Base-by-base conservation (phyloP, 257 asterid species). In the Solanum bulbocastanum region DNA sequence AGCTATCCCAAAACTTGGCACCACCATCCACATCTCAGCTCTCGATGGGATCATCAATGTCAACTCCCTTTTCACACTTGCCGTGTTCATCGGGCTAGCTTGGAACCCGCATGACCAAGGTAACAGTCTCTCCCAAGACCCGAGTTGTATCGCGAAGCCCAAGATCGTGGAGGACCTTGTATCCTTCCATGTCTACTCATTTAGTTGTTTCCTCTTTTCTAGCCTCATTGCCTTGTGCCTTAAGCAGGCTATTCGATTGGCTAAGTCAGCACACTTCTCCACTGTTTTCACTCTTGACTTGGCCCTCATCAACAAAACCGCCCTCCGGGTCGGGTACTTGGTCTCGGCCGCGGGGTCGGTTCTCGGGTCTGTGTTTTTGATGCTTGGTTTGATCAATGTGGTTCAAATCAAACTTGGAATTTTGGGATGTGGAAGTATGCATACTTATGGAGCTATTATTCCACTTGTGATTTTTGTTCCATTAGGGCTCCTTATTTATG, bases 151-250 rank as follows among this genome's bases (percentile, higher is more conserved):
- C 1, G 94, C 98, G 22, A 88, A 92, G 84, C 91, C 92, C 30
- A 92, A 87, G 46, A 86, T 90, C 81, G 96, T 95, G 6, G 94
- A 96, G 89, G 90, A 94, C 66, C 93, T 95, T 10, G 95, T 96
- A 8, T 87, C 95, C 30, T 96, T 92, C 93, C 98, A 95, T 87
- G 99, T 96, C 40, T 94, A 92, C 93, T 95, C 98, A 69, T 96
- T 96, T 94, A 91, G 97, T 92, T 94, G 94, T 88, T 96, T 94
- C 90, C 98, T 96, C 35, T 96, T 95, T 92, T 96, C 99, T 84
- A 96, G 98, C 93, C 96, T 95, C 16, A 90, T 92, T 14, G 98
- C 98, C 2, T 56, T 96, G 90, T 95, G 94, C 71, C 93, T 95
- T 33, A 96, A 96, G 90, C 98, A 95, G 93, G 98, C 94, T 62